phyloP scores from a whole-genome alignment of 306 rosid genomes.

The Acacia crassicarpa region DNA sequence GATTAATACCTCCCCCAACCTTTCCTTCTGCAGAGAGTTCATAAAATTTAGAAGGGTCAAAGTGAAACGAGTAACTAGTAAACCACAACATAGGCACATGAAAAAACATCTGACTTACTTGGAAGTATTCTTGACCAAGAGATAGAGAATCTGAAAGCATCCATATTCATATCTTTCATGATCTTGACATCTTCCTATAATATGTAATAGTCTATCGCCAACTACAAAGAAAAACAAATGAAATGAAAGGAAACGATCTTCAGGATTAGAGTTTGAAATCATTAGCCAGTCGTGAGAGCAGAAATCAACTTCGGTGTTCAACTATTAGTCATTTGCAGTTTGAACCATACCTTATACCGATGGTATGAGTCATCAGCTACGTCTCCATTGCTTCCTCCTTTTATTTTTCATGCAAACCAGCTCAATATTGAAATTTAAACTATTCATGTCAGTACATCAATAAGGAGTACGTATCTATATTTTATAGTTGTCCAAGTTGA shows the following conservation, averaged over 20 bases:
- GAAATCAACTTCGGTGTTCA: neutral
- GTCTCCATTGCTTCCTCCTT: constrained; percentile 45
- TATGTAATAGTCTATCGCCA: neutral
- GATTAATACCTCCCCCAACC: constrained; percentile 45
- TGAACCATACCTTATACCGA: constrained; percentile 39
- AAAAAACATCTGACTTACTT: constrained; percentile 34
- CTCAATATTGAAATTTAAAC: neutral
- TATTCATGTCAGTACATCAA: neutral
- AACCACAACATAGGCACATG: neutral
- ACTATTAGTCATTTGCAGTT: neutral
- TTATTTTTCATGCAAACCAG: constrained; percentile 34
- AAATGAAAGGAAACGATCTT: neutral
- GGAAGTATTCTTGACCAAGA: constrained; percentile 60
- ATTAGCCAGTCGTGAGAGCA: neutral
- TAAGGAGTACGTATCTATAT: neutral
- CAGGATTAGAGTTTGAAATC: neutral
- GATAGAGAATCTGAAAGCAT: constrained; percentile 58
- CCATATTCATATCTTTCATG: constrained; percentile 41
- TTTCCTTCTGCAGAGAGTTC: constrained; percentile 37
- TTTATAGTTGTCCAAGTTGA: neutral
- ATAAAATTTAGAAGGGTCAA: neutral
- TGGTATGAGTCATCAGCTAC: constrained; percentile 46
- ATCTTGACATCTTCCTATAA: constrained; percentile 50
- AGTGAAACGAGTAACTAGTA: neutral
- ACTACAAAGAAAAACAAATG: neutral